phyloP scores from a whole-genome alignment of 2,329 filamentous ascomycete genomes.

The Sarocladium oryzae region DNA sequence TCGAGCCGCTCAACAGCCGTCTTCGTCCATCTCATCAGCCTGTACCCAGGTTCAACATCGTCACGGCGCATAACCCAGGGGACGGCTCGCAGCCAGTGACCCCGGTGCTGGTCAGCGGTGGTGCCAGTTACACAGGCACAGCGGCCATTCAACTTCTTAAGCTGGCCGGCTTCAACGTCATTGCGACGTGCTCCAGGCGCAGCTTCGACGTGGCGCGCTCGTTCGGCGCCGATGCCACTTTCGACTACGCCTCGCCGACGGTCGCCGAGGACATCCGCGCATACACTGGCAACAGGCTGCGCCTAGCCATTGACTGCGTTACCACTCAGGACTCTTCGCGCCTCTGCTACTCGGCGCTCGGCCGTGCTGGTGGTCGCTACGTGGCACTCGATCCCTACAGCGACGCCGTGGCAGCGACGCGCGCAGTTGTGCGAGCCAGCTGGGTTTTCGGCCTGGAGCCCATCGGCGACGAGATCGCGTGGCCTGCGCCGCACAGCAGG shows the following conservation, averaged over 20 bases:
- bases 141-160: conserved; percentile 18
- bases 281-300: conserved; percentile 31
- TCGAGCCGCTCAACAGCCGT: conserved; percentile 2
- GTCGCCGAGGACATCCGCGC: conserved; percentile 27
- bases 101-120: conserved; percentile 18
- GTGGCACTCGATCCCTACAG: conserved; percentile 11
- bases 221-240: conserved; percentile 36
- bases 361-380: conserved; percentile 32
- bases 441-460: background rate
- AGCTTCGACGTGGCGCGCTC: conserved; percentile 34
- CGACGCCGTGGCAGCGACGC: background rate
- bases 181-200: conserved; percentile 37
- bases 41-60: too few relatives aligned
- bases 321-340: conserved; percentile 24
- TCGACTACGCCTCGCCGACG: conserved; percentile 35
- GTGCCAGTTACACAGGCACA: conserved; percentile 15
- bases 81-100: background rate
- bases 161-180: conserved; percentile 30
- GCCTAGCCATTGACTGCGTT: conserved; percentile 37
- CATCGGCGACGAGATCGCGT: background rate
- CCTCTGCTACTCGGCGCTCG: conserved; percentile 31
- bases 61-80: too few relatives aligned
- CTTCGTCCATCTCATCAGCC: too few relatives aligned
- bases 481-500: background rate
- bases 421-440: background rate